These are phyloP conservation scores for Lactuca saligna DNA, from an alignment of 129 eudicot species.

Conservation along the genomic window DNA sequence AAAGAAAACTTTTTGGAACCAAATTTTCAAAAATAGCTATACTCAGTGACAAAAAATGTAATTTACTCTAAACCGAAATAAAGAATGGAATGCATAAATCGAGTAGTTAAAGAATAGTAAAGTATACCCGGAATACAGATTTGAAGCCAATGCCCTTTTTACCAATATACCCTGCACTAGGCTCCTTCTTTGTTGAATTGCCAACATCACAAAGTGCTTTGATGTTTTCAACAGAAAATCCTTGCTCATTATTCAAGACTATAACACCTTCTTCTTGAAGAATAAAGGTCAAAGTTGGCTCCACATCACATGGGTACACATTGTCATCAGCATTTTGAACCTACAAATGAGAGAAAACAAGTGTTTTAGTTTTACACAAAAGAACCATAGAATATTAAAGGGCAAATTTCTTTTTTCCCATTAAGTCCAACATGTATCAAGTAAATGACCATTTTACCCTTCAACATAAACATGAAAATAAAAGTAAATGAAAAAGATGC, in stretches of 20 bases:
- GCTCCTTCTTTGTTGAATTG: slow-evolving; percentile 84
- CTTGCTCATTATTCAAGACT: slow-evolving; percentile 79
- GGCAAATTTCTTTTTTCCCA: no score
- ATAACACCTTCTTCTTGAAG: slow-evolving; percentile 67
- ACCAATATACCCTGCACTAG: slow-evolving; percentile 86
- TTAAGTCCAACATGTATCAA: no score
- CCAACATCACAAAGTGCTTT: slow-evolving; percentile 98
- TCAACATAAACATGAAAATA: slow-evolving; percentile 1
- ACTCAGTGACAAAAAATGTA: no score
- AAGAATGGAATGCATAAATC: neutral
- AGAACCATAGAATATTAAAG: neutral
- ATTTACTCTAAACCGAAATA: neutral
- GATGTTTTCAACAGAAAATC: slow-evolving; percentile 73
- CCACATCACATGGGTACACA: slow-evolving; percentile 60
- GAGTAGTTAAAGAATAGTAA: slow-evolving; percentile 4
- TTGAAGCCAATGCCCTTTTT: slow-evolving; percentile 99
- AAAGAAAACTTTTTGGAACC: no score
- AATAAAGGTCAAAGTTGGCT: slow-evolving; percentile 81
- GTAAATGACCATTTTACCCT: neutral
- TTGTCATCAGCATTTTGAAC: slow-evolving; percentile 99
- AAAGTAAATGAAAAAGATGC: neutral
- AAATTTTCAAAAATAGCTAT: no score
- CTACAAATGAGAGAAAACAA: slow-evolving; percentile 29
- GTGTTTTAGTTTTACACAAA: slow-evolving; percentile 6
- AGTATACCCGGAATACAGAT: slow-evolving; percentile 89